A percentile compares a stretch with the other conserved stretches of the same genome.
These are phyloP conservation scores for Suhomyces sp. DNA, from an alignment of 805 yeast species.

Conservation along the genomic window DNA sequence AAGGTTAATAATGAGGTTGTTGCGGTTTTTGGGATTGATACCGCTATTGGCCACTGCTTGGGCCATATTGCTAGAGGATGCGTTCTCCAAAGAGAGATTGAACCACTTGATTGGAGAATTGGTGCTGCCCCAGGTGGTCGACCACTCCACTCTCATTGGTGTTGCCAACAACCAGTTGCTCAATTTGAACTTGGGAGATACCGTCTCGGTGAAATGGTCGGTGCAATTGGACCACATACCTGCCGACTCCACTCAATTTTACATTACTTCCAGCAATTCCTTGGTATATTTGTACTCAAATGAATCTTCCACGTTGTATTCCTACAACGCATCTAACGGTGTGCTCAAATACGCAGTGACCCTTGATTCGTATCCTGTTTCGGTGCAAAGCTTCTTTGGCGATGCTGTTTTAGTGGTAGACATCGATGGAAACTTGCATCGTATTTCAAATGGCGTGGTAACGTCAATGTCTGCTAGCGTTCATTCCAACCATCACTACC, in stretches of 20 bases:
- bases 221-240: slow-evolving; percentile 12
- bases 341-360: slow-evolving; percentile 7
- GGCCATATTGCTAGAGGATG: slow-evolving; percentile 46
- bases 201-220: slow-evolving; percentile 13
- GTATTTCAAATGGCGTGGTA: background rate
- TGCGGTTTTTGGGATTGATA: slow-evolving; percentile 2
- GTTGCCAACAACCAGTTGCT: slow-evolving; percentile 14
- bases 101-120: slow-evolving; percentile 19
- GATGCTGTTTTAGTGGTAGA: slow-evolving; percentile 13
- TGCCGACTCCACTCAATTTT: background rate
- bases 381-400: slow-evolving; percentile 9
- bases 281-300: slow-evolving; percentile 15
- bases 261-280: slow-evolving; percentile 5
- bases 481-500: background rate
- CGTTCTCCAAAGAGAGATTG: slow-evolving; percentile 56
- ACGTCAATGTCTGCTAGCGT: background rate
- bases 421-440: slow-evolving; percentile 9
- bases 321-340: slow-evolving; percentile 12
- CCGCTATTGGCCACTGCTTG: slow-evolving; percentile 1
- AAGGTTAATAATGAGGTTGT: background rate
- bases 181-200: slow-evolving; percentile 5
- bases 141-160: slow-evolving; percentile 19
- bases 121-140: slow-evolving; percentile 2
- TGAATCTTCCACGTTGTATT: slow-evolving; percentile 7
- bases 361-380: slow-evolving; percentile 8